Percentiles rank a stretch among this genome's conserved stretches.
Conservation (phyloP, 2,329 filamentous ascomycete genomes). For the Cladobotryum protrusum region DNA sequence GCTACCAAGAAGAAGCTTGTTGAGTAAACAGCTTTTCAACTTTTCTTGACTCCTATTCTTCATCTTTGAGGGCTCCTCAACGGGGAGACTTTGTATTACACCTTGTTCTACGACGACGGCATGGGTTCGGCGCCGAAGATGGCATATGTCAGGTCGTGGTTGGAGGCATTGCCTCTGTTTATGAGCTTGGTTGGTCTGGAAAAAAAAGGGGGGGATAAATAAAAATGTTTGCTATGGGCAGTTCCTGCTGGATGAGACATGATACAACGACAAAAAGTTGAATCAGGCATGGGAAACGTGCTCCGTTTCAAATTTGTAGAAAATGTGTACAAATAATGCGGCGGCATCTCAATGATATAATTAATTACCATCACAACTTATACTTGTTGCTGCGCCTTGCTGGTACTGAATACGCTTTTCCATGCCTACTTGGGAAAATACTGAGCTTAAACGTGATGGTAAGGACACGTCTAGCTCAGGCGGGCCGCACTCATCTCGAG, state of each 20-base stretch:
- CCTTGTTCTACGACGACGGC: too few species aligned
- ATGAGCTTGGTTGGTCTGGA: not conserved
- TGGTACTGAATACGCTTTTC: too few species aligned
- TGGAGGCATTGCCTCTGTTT: not conserved
- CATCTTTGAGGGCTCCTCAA: too few species aligned
- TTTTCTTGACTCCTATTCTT: not conserved
- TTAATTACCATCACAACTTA: too few species aligned
- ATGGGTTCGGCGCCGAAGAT: not conserved
- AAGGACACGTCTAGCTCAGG: too few species aligned
- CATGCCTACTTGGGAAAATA: too few species aligned
- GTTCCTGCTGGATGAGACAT: not conserved
- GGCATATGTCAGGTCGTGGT: not conserved
- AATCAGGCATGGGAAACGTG: not conserved
- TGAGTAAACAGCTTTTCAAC: conserved; percentile 21
- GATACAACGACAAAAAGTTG: not conserved
- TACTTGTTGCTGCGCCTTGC: too few species aligned
- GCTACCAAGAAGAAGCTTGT: conserved; percentile 37
- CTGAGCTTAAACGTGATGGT: too few species aligned
- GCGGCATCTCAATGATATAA: not conserved
- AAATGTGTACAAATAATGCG: conserved; percentile 4
- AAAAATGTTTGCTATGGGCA: not conserved
- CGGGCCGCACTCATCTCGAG: too few species aligned
- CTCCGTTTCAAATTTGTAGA: not conserved
- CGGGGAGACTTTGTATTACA: too few species aligned
- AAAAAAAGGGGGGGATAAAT: not conserved